Evolutionary conservation across 139 green algal genomes (phyloP).

Genomic region (Micractinium sp.): DNA sequence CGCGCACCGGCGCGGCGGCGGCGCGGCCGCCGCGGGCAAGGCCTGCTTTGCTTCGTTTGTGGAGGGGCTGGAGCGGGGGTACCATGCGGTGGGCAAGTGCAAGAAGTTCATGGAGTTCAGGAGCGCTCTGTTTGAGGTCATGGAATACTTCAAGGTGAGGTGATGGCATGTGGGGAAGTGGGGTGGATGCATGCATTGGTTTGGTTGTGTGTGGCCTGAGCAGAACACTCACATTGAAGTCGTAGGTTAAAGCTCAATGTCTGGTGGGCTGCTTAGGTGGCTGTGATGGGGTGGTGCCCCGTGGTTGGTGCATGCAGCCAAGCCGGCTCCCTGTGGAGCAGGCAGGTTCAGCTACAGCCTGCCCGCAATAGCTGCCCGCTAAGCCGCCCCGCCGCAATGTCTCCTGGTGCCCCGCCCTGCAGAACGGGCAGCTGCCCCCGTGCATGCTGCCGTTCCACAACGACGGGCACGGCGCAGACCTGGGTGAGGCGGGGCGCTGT

Average conservation of each 20-base stretch:
- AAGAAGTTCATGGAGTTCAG: slow-evolving; percentile 8
- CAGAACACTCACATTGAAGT: too few relatives aligned
- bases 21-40: not conserved
- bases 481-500: not conserved
- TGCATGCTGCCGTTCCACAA: slow-evolving; percentile 69
- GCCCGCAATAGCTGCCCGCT: too few relatives aligned
- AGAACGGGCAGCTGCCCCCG: slow-evolving; percentile 61
- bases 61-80: slow-evolving; percentile 22
- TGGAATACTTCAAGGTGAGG: slow-evolving; percentile 10
- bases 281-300: too few relatives aligned
- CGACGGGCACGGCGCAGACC: slow-evolving; percentile 38
- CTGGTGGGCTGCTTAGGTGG: too few relatives aligned
- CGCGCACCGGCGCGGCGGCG: not conserved
- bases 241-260: too few relatives aligned
- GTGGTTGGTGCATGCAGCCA: too few relatives aligned
- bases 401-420: not conserved
- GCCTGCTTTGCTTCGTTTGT: slow-evolving; percentile 27
- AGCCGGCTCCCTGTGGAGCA: too few relatives aligned
- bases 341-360: too few relatives aligned
- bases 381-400: not conserved
- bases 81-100: slow-evolving; percentile 13
- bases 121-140: slow-evolving; percentile 3
- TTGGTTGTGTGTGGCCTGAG: too few relatives aligned
- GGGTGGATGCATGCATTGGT: too few relatives aligned
- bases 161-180: too few relatives aligned